A percentile compares a stretch with the other conserved stretches of the same genome.
phyloP scores from a whole-genome alignment of 2,329 filamentous ascomycete genomes.

The Escovopsis sp. region DNA sequence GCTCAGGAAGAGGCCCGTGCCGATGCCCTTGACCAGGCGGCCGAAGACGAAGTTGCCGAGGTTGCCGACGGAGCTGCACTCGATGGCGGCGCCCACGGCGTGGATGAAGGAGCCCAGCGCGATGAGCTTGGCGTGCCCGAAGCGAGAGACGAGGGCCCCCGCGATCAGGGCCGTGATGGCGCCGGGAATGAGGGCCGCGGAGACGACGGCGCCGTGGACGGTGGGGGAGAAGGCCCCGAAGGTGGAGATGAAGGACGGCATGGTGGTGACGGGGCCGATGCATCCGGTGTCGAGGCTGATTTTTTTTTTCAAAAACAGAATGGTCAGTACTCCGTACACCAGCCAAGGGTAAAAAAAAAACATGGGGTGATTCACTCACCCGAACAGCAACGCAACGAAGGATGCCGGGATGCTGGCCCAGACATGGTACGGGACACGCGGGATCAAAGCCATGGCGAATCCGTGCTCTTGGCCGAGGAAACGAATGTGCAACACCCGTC shows the following conservation, averaged over 20 bases:
- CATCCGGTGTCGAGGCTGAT: constrained; percentile 28
- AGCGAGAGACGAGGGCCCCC: constrained; percentile 36
- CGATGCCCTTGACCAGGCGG: constrained; percentile 38
- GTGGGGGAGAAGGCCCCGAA: constrained; percentile 40
- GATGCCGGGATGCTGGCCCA: no score
- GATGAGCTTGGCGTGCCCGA: constrained; percentile 39
- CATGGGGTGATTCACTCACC: no score
- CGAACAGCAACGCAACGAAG: no score
- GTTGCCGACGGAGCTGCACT: constrained; percentile 15
- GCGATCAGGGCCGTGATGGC: constrained; percentile 45
- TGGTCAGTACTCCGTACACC: no score
- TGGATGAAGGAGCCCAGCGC: constrained; percentile 38
- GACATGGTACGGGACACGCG: no score
- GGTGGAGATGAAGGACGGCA: constrained; percentile 33
- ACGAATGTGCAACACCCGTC: no score
- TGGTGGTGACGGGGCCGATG: constrained; percentile 45
- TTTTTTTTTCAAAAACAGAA: neutral
- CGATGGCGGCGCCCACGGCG: constrained; percentile 33
- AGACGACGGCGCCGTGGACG: constrained; percentile 44
- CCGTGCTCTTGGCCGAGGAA: no score
- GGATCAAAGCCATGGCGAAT: no score
- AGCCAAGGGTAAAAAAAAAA: no score
- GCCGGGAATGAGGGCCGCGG: constrained; percentile 43
- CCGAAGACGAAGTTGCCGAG: constrained; percentile 41
- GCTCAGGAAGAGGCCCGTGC: constrained; percentile 41